Evolutionary conservation across 75 land plant species (phyloP), one percentile per base, ranked within the genome.

Genomic region (Isoetes taiwanensis): DNA sequence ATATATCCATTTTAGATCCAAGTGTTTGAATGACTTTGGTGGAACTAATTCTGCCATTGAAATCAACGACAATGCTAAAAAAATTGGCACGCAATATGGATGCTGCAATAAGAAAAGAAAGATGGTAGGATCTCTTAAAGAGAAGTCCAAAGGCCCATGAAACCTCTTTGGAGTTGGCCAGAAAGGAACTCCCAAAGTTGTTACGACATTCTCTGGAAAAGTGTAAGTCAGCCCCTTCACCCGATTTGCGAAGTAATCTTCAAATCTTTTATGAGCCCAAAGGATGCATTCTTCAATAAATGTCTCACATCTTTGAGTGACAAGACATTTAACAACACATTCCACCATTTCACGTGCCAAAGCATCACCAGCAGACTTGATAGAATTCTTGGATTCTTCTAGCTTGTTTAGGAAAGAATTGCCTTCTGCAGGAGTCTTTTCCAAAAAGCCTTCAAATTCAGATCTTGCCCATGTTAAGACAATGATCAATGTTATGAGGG

Each of bases 21-120:
- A 61, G 62, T 85, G 81, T 54, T 77, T 79, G 32, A 82, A 59
- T 14, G 62, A 58, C 74, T 86, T 86, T 0, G 96, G 93, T 1
- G 86, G 81, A 1, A 90, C 96, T 5, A 91, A 91, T 67, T 90
- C 96, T 1, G 91, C 96, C 71, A 82, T 90, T 1, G 91, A 82
- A 69, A 90, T 85, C 2, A 86, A 81, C 57, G 3, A 76, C 56
- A 10, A 89, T 81, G 27, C 91, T 83, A 71, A 67, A 85, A 17
- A 79, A 72, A 41, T 82, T 75, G 26, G 96, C 96, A 32, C 91
- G 53, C n/a, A 89, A 52, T 32, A 81, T 79, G 8, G 96, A 64
- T 10, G 68, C 90, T 17, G 90, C 73, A 34, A 76, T 69, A 14
- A 81, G 30, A 62, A 89, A 82, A 1, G 84, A 70, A 43, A 85